Base-by-base conservation (phyloP, 768 basidiomycete species). In the Leccinum longicurvipes region DNA sequence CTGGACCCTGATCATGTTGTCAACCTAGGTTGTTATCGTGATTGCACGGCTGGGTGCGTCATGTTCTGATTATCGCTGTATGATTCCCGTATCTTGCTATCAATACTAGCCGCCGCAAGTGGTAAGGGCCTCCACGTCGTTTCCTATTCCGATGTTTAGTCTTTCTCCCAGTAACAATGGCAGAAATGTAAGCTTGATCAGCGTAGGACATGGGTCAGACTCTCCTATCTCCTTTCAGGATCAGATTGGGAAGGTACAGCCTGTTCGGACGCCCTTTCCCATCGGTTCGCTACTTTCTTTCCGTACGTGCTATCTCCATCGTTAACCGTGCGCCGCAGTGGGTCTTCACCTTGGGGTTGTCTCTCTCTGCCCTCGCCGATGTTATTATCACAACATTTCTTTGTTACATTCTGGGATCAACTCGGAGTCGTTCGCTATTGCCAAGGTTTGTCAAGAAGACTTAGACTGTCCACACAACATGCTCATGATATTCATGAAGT, bases 311-410 rank as follows among this genome's bases (percentile, higher is more conserved):
- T 12, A 23, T 12, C 6, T 3, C 12, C 24, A 9, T 54, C 12
- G 8, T 29, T 55, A 31, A 56, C 29, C 28, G 17, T 19, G 23
- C 27, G 14, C 25, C 6, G 8, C 36, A 82, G 79, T 76, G 74
- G 71, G 62, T 74, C 10, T 79, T 81, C 57, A 81, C 81, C 1
- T 61, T 72, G 1, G 80, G 80, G 9, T 65, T 82, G 2, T 63
- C 73, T 1, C 69, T 82, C 2, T 81, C 80, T 6, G 75, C 76
- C 2, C 54, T 71, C 6, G 65, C 79, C 34, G 82, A 83, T 56
- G 59, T 82, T 44, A 56, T 79, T 14, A 80, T 82, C 51, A 79
- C 77, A 8, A 63, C 47, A 3, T 72, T 63, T n/a, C 68, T 82
- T 24, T 78, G 77, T 51, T 74, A 70, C 52, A 71, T 76, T 31